These are phyloP conservation scores for Globisporangium paroecandrum DNA, from an alignment of 352 stramenopile species.

Conservation along the genomic window DNA sequence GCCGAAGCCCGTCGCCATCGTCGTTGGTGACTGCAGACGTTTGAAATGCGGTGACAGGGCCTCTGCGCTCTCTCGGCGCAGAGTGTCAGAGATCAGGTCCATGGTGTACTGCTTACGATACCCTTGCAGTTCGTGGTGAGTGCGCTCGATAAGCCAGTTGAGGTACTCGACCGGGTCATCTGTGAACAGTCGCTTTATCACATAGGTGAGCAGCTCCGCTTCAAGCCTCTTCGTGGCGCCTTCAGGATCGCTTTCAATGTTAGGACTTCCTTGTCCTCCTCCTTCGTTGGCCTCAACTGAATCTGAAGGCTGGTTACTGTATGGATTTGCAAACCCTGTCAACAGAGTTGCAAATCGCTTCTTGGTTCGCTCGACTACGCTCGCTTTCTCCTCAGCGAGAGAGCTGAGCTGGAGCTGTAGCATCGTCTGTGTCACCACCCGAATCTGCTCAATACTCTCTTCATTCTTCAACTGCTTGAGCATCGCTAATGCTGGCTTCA, in stretches of 20 bases:
- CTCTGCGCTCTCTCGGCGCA: slow-evolving; percentile 26
- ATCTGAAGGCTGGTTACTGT: not conserved
- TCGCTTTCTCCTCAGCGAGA: slow-evolving; percentile 33
- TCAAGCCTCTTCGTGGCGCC: not conserved
- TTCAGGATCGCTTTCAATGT: slow-evolving; percentile 4
- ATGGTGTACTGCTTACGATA: slow-evolving; percentile 39
- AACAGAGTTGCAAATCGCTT: slow-evolving; percentile 28
- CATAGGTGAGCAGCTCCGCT: slow-evolving; percentile 29
- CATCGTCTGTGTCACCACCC: slow-evolving; percentile 36
- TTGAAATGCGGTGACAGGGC: slow-evolving; percentile 23
- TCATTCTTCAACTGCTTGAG: slow-evolving; percentile 26
- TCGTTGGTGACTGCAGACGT: slow-evolving; percentile 20
- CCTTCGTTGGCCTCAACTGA: not conserved
- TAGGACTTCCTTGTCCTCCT: not conserved
- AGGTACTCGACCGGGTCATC: slow-evolving; percentile 46
- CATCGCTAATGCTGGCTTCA: slow-evolving; percentile 27
- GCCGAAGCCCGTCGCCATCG: slow-evolving; percentile 13
- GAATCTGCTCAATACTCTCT: slow-evolving; percentile 28
- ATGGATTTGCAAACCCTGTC: slow-evolving; percentile 18
- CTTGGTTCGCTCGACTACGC: slow-evolving; percentile 37
- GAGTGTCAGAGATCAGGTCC: slow-evolving; percentile 22
- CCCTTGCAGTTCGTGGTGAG: slow-evolving; percentile 34
- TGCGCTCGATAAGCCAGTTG: slow-evolving; percentile 35
- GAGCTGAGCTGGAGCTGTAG: slow-evolving; percentile 36
- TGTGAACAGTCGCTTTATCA: slow-evolving; percentile 39